Evolutionary conservation across 2,329 filamentous ascomycete species (phyloP).

Genomic region (Daldinia sp.): DNA sequence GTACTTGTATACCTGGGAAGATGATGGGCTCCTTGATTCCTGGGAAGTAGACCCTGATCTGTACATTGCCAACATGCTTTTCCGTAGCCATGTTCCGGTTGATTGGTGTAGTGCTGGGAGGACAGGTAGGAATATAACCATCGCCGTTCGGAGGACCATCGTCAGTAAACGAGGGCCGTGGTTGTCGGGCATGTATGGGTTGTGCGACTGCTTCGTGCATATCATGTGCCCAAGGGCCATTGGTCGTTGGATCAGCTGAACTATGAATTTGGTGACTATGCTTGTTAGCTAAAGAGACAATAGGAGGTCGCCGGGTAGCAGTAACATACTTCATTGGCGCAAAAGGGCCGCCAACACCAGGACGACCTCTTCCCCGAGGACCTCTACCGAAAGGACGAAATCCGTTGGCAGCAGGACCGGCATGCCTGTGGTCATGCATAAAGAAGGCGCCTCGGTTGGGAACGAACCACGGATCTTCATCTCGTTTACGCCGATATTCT

Average conservation of each 20-base stretch:
- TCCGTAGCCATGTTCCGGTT: conserved; percentile 86
- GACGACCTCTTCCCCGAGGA: conserved; percentile 71
- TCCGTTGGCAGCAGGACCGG: conserved; percentile 80
- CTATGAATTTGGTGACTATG: conserved; percentile 57
- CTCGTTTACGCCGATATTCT: conserved; percentile 87
- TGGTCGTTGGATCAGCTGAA: conserved; percentile 72
- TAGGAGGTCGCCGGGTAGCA: conserved; percentile 11
- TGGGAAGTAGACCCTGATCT: conserved; percentile 84
- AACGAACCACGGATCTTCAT: conserved; percentile 92
- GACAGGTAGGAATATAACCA: conserved; percentile 67
- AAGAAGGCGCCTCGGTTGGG: conserved; percentile 96
- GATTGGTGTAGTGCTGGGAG: conserved; percentile 72
- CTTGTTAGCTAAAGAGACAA: conserved; percentile 38
- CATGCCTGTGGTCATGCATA: conserved; percentile 91
- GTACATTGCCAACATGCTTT: conserved; percentile 84
- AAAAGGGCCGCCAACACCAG: conserved; percentile 69
- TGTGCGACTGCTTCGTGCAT: conserved; percentile 81
- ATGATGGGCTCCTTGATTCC: conserved; percentile 77
- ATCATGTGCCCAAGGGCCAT: conserved; percentile 90
- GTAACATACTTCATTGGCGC: conserved; percentile 73
- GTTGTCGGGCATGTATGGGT: conserved; percentile 56
- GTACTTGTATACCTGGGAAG: conserved; percentile 82
- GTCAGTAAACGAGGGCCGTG: conserved; percentile 58
- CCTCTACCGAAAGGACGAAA: conserved; percentile 79
- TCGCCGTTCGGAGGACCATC: conserved; percentile 68